A percentile compares a stretch with the other conserved stretches of the same genome.
Evolutionary conservation across 1,139 yeast genomes (phyloP).

Genomic region (Yamadazyma mexicana): DNA sequence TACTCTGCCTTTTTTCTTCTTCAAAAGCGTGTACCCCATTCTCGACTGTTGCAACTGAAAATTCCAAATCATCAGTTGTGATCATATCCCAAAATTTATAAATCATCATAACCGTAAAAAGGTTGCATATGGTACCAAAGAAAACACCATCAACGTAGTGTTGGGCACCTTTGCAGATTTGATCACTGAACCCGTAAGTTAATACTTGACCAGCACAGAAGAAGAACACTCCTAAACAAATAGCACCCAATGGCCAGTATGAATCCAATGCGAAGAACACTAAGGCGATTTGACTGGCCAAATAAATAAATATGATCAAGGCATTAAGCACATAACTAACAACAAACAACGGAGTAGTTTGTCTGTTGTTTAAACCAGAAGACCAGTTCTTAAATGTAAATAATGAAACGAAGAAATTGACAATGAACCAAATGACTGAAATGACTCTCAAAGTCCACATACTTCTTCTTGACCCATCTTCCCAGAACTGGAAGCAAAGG

Average conservation of each 20-base stretch:
- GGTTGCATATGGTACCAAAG: slow-evolving; percentile 76
- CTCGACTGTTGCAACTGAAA: slow-evolving; percentile 62
- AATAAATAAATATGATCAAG: slow-evolving; percentile 58
- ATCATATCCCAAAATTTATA: slow-evolving; percentile 97
- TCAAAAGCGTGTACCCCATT: slow-evolving; percentile 39
- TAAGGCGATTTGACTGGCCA: slow-evolving; percentile 68
- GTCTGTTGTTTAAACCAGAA: slow-evolving; percentile 35
- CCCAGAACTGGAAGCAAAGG: slow-evolving; percentile 87
- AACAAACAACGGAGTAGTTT: slow-evolving; percentile 66
- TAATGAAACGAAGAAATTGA: slow-evolving; percentile 66
- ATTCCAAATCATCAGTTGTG: slow-evolving; percentile 93
- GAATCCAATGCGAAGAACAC: slow-evolving; percentile 69
- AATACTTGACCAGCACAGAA: slow-evolving; percentile 80
- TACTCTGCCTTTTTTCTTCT: slow-evolving; percentile 39
- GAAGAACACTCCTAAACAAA: slow-evolving; percentile 66
- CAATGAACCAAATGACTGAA: slow-evolving; percentile 52
- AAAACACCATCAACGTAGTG: slow-evolving; percentile 92
- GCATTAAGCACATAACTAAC: slow-evolving; percentile 74
- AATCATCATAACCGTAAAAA: slow-evolving; percentile 88
- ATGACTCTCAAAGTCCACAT: slow-evolving; percentile 55
- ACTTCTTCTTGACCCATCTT: slow-evolving; percentile 77
- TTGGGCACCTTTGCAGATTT: slow-evolving; percentile 67
- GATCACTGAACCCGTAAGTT: slow-evolving; percentile 63
- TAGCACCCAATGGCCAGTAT: slow-evolving; percentile 87
- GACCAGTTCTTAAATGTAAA: slow-evolving; percentile 76